These are phyloP conservation scores for Hypsizygus ulmarius DNA, from an alignment of 1,284 basidiomycete species.

Conservation along the genomic window DNA sequence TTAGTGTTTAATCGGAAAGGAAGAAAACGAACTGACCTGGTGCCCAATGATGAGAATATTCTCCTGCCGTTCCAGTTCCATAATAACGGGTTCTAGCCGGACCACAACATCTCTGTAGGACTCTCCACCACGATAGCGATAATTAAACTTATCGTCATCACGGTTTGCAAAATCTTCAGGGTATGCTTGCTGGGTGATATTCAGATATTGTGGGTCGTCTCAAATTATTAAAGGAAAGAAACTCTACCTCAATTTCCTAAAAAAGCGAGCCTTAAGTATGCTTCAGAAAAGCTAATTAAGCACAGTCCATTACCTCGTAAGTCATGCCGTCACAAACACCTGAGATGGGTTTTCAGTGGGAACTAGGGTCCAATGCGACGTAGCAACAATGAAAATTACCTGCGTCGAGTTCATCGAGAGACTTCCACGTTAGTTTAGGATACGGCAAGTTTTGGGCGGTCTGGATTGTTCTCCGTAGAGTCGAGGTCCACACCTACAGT, in stretches of 20 bases:
- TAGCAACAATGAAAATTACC: conserved; percentile 22
- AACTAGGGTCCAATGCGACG: neutral
- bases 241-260: conserved; percentile 84
- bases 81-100: conserved; percentile 95
- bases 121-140: conserved; percentile 94
- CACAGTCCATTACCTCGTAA: conserved; percentile 56
- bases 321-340: conserved; percentile 99
- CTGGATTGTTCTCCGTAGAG: conserved; percentile 89
- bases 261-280: conserved; percentile 3
- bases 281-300: neutral
- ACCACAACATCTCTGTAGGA: conserved; percentile 97
- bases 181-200: conserved; percentile 69
- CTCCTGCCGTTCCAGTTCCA: conserved; percentile 97
- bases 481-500: conserved; percentile 93
- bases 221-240: neutral
- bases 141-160: conserved; percentile 99
- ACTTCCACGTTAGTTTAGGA: conserved; percentile 97
- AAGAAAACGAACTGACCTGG: conserved; percentile 51
- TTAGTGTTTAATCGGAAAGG: neutral
- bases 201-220: neutral
- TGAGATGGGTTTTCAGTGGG: conserved; percentile 12
- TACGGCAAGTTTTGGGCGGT: conserved; percentile 85
- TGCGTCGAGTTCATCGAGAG: conserved; percentile 96
- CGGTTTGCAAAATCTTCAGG: conserved; percentile 99
- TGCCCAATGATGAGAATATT: conserved; percentile 98